Conservation (phyloP, 2,329 filamentous ascomycete genomes). For the Fusarium sp. region DNA sequence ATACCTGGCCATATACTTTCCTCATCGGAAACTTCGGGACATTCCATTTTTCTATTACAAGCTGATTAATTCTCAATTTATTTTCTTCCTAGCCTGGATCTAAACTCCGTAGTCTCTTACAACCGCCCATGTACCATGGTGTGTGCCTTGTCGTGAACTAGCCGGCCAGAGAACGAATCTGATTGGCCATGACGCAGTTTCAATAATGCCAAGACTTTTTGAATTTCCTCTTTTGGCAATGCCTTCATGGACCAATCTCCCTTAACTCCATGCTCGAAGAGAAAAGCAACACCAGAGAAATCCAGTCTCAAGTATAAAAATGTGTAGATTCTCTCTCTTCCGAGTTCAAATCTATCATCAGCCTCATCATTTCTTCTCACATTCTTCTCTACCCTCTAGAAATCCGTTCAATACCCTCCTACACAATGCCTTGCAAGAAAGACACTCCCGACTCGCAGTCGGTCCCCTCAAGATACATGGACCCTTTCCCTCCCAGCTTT, state of each 20-base stretch:
- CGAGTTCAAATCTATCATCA: too few relatives aligned
- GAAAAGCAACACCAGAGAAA: background rate
- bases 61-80: background rate
- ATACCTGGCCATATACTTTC: background rate
- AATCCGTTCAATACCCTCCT: background rate
- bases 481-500: conserved; percentile 14
- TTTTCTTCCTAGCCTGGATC: background rate
- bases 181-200: conserved; percentile 22
- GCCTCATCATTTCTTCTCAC: background rate
- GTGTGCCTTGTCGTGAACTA: background rate
- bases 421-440: conserved; percentile 24
- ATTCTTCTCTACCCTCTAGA: background rate
- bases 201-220: conserved; percentile 33
- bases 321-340: background rate
- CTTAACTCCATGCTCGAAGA: background rate
- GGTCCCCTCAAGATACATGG: conserved; percentile 21
- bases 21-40: background rate
- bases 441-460: background rate
- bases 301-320: conserved; percentile 7
- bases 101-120: background rate
- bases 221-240: conserved; percentile 25
- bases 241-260: background rate
- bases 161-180: background rate
- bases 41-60: background rate
- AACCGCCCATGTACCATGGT: too few relatives aligned